phyloP scores from a whole-genome alignment of 2,329 filamentous ascomycete species.

The Helminthosporium solani region DNA sequence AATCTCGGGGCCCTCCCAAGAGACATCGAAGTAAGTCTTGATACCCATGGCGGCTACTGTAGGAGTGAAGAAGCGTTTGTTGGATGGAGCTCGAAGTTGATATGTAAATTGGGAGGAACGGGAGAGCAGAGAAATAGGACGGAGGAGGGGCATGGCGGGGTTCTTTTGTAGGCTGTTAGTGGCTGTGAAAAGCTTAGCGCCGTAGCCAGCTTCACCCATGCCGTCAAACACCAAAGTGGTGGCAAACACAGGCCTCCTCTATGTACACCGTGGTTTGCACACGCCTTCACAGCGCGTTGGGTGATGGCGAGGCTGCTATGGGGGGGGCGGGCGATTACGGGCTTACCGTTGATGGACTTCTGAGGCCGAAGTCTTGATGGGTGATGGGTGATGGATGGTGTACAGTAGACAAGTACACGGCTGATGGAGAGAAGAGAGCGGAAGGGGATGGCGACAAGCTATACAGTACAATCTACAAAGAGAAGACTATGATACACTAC shows the following conservation, averaged over 20 bases:
- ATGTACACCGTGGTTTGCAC: neutral
- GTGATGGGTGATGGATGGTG: slow-evolving; percentile 9
- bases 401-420: slow-evolving; percentile 11
- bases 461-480: slow-evolving; percentile 21
- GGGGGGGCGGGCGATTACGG: slow-evolving; percentile 3
- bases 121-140: slow-evolving; percentile 35
- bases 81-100: slow-evolving; percentile 37
- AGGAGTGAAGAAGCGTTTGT: slow-evolving; percentile 59
- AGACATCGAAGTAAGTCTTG: slow-evolving; percentile 73
- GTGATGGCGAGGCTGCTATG: slow-evolving; percentile 10
- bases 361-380: slow-evolving; percentile 1
- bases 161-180: slow-evolving; percentile 10
- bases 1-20: slow-evolving; percentile 71
- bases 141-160: slow-evolving; percentile 44
- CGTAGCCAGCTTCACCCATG: slow-evolving; percentile 6
- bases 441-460: slow-evolving; percentile 21
- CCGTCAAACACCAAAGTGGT: slow-evolving; percentile 12
- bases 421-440: slow-evolving; percentile 2
- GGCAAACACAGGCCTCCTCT: slow-evolving; percentile 1
- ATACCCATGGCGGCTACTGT: slow-evolving; percentile 73
- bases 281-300: slow-evolving; percentile 10
- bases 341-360: slow-evolving; percentile 16
- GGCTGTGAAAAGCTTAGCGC: slow-evolving; percentile 21
- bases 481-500: slow-evolving; percentile 31
- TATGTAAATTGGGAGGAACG: slow-evolving; percentile 29